Evolutionary conservation across 208 protist species (phyloP), one percentile per base, ranked within the genome.

Genomic region (Leishmania gerbilli): DNA sequence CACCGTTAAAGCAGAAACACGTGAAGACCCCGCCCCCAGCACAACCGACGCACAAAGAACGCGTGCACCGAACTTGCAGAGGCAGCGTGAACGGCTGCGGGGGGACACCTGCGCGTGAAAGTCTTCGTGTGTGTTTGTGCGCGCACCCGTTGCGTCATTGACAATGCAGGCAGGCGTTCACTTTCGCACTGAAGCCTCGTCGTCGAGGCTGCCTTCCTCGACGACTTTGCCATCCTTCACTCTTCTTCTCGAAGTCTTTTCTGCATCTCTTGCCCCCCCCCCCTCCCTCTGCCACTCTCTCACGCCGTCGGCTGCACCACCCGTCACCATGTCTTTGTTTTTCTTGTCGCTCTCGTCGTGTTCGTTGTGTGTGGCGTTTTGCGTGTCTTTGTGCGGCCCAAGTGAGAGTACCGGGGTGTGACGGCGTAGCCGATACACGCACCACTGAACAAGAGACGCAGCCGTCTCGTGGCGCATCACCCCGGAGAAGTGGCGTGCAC

Each of bases 1-100:
- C 27, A 72, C 24, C 21, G 17, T 55, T 31, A 79, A 72, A 79
- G 71, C 34, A 51, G 42, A 67, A 76, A 27, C 49, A 67, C 53
- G 42, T 49, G 8, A 74, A 76, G 47, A 75, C 3, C 34, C 34
- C 27, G 17, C n/a, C n/a, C 62, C 62, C 56, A 4, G 9, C 34
- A 77, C 13, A n/a, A 75, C 1, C 51, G 15, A 55, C 51, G 51
- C 51, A 11, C 45, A 13, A 24, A 21, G 5, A 24, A 27, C 21
- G 6, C 53, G 53, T 24, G 24, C 27, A 31, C 24, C 17, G 7
- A 31, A 1, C 24, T 62, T 15, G 56, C 56, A 55, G 51, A 55
- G 15, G 51, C 51, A 21, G 51, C 51, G 17, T 21, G 51, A 5
- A 21, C 56, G 24, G 13, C 27, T 1, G 56, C 45, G 56, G 56